Evolutionary conservation across 2,329 filamentous ascomycete genomes (phyloP).

Genomic region (Lasiodiplodia sp.): DNA sequence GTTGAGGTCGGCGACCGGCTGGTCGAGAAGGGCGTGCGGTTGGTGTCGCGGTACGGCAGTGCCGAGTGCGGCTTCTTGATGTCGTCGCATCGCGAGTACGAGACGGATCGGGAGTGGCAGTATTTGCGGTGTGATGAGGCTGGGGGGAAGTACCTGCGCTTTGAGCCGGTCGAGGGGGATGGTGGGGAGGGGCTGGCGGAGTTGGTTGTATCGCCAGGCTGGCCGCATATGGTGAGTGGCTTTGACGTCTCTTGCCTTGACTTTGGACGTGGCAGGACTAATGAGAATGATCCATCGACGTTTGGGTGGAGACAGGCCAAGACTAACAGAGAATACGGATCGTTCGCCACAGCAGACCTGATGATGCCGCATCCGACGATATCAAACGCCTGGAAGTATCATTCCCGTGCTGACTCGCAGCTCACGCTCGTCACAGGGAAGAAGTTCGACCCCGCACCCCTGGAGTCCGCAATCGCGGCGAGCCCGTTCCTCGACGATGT

Average conservation of each 20-base stretch:
- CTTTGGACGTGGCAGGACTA: not conserved
- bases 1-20: constrained; percentile 61
- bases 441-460: constrained; percentile 70
- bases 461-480: constrained; percentile 64
- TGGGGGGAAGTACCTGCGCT: constrained; percentile 52
- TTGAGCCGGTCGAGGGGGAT: constrained; percentile 51
- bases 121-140: constrained; percentile 61
- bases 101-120: constrained; percentile 65
- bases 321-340: constrained; percentile 64
- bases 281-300: not conserved
- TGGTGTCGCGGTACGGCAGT: constrained; percentile 70
- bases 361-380: constrained; percentile 64
- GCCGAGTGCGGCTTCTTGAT: constrained; percentile 72
- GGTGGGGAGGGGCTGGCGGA: constrained; percentile 54
- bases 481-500: constrained; percentile 60
- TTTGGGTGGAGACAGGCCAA: constrained; percentile 50
- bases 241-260: not conserved
- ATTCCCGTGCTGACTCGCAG: constrained; percentile 67
- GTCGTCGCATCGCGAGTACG: constrained; percentile 66
- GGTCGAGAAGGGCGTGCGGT: constrained; percentile 59
- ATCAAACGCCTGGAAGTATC: constrained; percentile 66
- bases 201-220: constrained; percentile 61
- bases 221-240: constrained; percentile 60
- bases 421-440: constrained; percentile 71
- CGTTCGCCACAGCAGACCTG: constrained; percentile 69